Base-by-base conservation (phyloP, 1,139 yeast species). In the Debaryomyces fabryi region DNA sequence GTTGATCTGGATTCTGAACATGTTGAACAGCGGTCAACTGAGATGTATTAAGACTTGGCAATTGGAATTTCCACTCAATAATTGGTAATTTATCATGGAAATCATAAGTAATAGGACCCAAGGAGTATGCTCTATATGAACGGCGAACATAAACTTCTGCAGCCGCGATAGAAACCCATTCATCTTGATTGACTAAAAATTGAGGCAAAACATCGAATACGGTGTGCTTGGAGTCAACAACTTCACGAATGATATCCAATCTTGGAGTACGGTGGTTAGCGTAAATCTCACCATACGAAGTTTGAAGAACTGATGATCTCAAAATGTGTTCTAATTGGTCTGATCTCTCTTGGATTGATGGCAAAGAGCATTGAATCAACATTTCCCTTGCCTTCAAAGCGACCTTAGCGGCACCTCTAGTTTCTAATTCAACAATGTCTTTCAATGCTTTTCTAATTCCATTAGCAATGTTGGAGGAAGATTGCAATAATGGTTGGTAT, bases 331-430 rank as follows among this genome's bases (percentile, higher is more conserved):
- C 98, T 64, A 93, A 81, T 75, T 95, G 99, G 65, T 92, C 97
- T 23, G 96, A 87, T 74, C 99, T 86, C 74, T 93, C 99, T 69
- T 88, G 86, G 56, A 91, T 86, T 5, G 98, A 91, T 41, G 99
- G 99, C 71, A 93, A 79, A 37, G 98, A 90, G 67, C 97, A 92
- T 76, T 92, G 97, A 60, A 93, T 93, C 62, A 93, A 82, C 54
- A 93, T 88, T 72, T 95, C 99, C 68, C 98, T 85, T 1, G 97
- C 97, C 69, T 90, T 91, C 64, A 93, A 79, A n/a, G 96, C 89
- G 47, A 93, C 97, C 77, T 92, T 93, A 30, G 96, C 93, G 42
- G 96, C 85, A 13, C 89, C 83, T 66, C 97, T 86, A 34, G 93
- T 80, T 62, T 92, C 98, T 58, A 93, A 79, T 66, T 88, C 95